These are phyloP conservation scores for Geosmithia putterillii DNA, from an alignment of 2,329 filamentous ascomycete genomes.

Conservation along the genomic window DNA sequence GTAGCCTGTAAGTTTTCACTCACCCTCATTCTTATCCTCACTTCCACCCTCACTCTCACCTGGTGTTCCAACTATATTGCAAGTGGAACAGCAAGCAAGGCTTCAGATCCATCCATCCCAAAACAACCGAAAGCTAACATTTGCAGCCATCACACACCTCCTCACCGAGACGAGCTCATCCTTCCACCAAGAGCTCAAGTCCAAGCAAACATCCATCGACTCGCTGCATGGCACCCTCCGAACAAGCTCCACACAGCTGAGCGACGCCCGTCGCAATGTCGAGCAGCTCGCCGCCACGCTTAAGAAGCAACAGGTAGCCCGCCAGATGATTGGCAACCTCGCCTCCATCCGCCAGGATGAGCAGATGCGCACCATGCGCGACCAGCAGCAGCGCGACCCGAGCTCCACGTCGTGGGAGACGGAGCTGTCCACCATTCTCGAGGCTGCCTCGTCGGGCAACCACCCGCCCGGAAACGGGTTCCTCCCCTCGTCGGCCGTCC, in stretches of 20 bases:
- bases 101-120: no score
- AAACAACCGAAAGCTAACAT: slow-evolving; percentile 21
- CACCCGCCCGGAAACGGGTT: slow-evolving; percentile 13
- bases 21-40: background rate
- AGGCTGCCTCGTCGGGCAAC: slow-evolving; percentile 23
- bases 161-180: slow-evolving; percentile 67
- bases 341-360: slow-evolving; percentile 56
- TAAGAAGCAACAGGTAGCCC: slow-evolving; percentile 50
- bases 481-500: slow-evolving; percentile 45
- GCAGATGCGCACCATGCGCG: slow-evolving; percentile 33
- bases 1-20: slow-evolving; percentile 54
- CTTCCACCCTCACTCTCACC: background rate
- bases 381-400: slow-evolving; percentile 15
- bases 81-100: no score
- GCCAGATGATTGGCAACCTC: slow-evolving; percentile 68
- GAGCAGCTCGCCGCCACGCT: slow-evolving; percentile 57
- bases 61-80: background rate
- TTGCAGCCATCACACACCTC: slow-evolving; percentile 65
- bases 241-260: slow-evolving; percentile 65
- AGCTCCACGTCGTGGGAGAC: slow-evolving; percentile 39
- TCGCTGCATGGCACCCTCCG: slow-evolving; percentile 70
- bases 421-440: slow-evolving; percentile 35
- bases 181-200: slow-evolving; percentile 68
- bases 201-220: slow-evolving; percentile 77
- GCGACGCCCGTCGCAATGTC: slow-evolving; percentile 62